A percentile compares a stretch with the other conserved stretches of the same genome.
Evolutionary conservation across 768 basidiomycete species (phyloP).

Genomic region (Rhodotorula toruloides): DNA sequence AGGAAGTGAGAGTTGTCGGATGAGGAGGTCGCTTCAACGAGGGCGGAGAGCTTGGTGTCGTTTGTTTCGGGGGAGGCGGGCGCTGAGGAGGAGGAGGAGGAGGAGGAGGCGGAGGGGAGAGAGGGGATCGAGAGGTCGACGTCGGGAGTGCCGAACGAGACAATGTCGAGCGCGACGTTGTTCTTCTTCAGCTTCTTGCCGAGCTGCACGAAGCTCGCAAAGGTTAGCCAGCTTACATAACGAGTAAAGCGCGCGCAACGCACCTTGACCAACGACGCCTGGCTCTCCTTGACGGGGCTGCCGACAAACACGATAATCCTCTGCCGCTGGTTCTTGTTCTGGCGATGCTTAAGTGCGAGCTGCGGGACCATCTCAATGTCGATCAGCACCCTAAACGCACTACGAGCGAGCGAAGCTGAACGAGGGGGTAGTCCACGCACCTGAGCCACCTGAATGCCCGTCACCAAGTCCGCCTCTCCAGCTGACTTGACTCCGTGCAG

Average conservation of each 20-base stretch:
- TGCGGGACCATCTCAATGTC: no score
- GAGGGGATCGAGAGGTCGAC: slow-evolving; percentile 84
- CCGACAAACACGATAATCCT: slow-evolving; percentile 91
- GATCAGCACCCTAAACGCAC: no score
- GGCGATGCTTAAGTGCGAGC: slow-evolving; percentile 91
- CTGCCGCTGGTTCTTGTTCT: slow-evolving; percentile 97
- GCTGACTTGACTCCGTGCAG: slow-evolving; percentile 72
- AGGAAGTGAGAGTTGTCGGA: slow-evolving; percentile 86
- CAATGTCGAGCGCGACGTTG: slow-evolving; percentile 88
- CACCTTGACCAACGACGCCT: slow-evolving; percentile 53
- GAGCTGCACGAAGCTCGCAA: no score
- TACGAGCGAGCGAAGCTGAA: neutral
- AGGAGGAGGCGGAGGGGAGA: slow-evolving; percentile 78
- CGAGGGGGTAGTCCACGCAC: slow-evolving; percentile 23
- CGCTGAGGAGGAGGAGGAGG: slow-evolving; percentile 37
- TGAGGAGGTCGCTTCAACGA: slow-evolving; percentile 74
- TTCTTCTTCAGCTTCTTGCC: slow-evolving; percentile 99
- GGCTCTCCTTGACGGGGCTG: slow-evolving; percentile 74
- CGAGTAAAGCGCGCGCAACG: no score
- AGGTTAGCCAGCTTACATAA: no score
- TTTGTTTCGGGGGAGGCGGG: slow-evolving; percentile 51
- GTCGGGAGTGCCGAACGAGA: slow-evolving; percentile 80
- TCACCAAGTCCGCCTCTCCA: slow-evolving; percentile 77
- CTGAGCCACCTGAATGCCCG: slow-evolving; percentile 86
- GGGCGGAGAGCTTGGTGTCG: slow-evolving; percentile 64